Evolutionary conservation across 768 basidiomycete genomes (phyloP).

Genomic region (Suillus ampliporus): DNA sequence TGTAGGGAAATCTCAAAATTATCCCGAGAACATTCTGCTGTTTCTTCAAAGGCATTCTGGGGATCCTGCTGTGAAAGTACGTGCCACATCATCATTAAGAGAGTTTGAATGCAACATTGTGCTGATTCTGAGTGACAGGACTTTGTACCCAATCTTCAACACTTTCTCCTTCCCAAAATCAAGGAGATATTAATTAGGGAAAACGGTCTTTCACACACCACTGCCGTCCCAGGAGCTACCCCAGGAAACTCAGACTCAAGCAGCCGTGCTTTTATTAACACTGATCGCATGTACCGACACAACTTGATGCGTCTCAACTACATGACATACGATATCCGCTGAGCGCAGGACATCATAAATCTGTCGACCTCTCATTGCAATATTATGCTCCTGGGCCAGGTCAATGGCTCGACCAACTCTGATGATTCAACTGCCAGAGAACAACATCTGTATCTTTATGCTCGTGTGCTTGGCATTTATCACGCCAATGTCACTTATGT

Average conservation of each 20-base stretch:
- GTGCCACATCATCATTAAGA: neutral
- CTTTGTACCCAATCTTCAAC: conserved; percentile 14
- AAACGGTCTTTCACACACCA: conserved; percentile 27
- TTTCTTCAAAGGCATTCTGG: conserved; percentile 11
- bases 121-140: conserved; percentile 8
- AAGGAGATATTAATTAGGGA: conserved; percentile 11
- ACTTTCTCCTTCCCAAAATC: conserved; percentile 16
- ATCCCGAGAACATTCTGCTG: neutral
- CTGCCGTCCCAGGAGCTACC: too few relatives aligned
- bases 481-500: conserved; percentile 21
- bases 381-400: too few relatives aligned
- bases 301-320: too few relatives aligned
- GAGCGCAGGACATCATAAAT: too few relatives aligned
- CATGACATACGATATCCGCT: too few relatives aligned
- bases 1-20: conserved; percentile 20
- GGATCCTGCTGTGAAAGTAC: conserved; percentile 33
- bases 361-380: too few relatives aligned
- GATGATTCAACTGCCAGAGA: too few relatives aligned
- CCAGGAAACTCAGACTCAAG: too few relatives aligned
- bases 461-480: conserved; percentile 21
- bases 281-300: too few relatives aligned
- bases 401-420: conserved; percentile 38
- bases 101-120: neutral
- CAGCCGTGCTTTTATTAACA: too few relatives aligned
- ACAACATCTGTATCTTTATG: conserved; percentile 10